phyloP scores from a whole-genome alignment of 768 basidiomycete species.

The Lactarius trivialis region DNA sequence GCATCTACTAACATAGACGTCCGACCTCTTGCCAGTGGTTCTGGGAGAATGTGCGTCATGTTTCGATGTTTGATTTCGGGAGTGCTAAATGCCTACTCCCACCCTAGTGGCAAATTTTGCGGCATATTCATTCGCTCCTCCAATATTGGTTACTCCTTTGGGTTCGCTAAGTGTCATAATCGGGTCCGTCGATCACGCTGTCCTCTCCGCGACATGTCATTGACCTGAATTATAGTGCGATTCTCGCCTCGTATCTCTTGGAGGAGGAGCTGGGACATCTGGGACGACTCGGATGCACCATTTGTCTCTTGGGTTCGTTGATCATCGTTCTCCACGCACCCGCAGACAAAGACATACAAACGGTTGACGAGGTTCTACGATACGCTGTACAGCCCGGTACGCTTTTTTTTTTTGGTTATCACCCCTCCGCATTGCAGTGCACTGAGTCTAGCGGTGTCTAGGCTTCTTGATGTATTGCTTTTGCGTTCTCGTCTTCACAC shows the following conservation, averaged over 20 bases:
- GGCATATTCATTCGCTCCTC: slow-evolving; percentile 95
- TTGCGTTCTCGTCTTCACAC: slow-evolving; percentile 70
- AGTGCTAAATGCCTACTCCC: not conserved
- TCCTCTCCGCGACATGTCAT: slow-evolving; percentile 6
- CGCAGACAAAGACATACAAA: slow-evolving; percentile 87
- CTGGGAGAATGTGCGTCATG: slow-evolving; percentile 73
- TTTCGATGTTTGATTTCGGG: not conserved
- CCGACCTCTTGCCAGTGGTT: slow-evolving; percentile 52
- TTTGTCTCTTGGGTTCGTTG: slow-evolving; percentile 81
- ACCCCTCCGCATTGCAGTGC: not conserved
- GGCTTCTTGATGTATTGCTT: slow-evolving; percentile 91
- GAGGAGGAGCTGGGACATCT: slow-evolving; percentile 92
- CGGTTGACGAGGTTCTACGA: slow-evolving; percentile 87
- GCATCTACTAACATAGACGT: not conserved
- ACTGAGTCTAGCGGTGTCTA: slow-evolving; percentile 28
- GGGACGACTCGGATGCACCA: slow-evolving; percentile 78
- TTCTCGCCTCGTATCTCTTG: slow-evolving; percentile 89
- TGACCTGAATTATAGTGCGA: slow-evolving; percentile 48
- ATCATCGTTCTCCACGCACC: slow-evolving; percentile 97
- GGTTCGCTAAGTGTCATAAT: slow-evolving; percentile 95
- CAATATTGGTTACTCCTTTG: slow-evolving; percentile 97
- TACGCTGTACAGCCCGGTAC: slow-evolving; percentile 92
- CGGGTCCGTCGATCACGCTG: slow-evolving; percentile 51
- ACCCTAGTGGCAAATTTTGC: slow-evolving; percentile 81
- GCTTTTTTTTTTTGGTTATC: slow-evolving; percentile 24